A percentile compares a stretch with the other conserved stretches of the same genome.
Conservation (phyloP, 192 early-diverging fungal genomes). For the Backusella westeae region DNA sequence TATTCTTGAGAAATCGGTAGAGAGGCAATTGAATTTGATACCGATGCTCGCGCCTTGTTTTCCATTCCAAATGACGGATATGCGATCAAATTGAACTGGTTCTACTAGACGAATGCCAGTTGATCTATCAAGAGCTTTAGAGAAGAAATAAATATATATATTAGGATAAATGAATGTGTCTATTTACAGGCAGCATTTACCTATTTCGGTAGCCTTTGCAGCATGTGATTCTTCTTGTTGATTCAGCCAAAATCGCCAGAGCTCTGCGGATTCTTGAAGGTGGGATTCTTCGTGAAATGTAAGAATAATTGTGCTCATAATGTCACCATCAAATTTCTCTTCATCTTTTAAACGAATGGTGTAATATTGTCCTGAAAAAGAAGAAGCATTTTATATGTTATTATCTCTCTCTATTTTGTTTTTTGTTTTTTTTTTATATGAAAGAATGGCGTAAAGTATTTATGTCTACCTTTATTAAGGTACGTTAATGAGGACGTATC, state of each 20-base stretch:
- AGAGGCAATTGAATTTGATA: slow-evolving; percentile 69
- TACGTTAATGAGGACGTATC: slow-evolving; percentile 67
- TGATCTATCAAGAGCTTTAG: background rate
- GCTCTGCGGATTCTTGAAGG: slow-evolving; percentile 54
- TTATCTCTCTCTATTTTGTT: background rate
- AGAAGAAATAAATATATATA: background rate
- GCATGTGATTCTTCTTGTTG: slow-evolving; percentile 58
- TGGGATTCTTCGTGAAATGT: slow-evolving; percentile 72
- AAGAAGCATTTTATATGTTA: background rate
- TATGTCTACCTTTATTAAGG: slow-evolving; percentile 64
- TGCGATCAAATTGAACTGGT: slow-evolving; percentile 55
- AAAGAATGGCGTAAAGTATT: background rate
- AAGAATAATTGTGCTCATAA: slow-evolving; percentile 56
- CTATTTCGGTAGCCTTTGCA: slow-evolving; percentile 65
- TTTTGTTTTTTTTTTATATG: background rate
- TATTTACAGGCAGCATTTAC: slow-evolving; percentile 17
- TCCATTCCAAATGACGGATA: slow-evolving; percentile 70
- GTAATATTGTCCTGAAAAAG: slow-evolving; percentile 54
- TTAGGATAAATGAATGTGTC: background rate
- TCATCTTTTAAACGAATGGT: slow-evolving; percentile 51
- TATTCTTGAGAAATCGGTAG: slow-evolving; percentile 72
- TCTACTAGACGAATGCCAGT: slow-evolving; percentile 15
- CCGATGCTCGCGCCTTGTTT: slow-evolving; percentile 57
- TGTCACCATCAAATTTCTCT: slow-evolving; percentile 44
- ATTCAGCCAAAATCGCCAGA: slow-evolving; percentile 74